phyloP scores from a whole-genome alignment of 495 filamentous ascomycete species.

The Trichoderma reesei region DNA sequence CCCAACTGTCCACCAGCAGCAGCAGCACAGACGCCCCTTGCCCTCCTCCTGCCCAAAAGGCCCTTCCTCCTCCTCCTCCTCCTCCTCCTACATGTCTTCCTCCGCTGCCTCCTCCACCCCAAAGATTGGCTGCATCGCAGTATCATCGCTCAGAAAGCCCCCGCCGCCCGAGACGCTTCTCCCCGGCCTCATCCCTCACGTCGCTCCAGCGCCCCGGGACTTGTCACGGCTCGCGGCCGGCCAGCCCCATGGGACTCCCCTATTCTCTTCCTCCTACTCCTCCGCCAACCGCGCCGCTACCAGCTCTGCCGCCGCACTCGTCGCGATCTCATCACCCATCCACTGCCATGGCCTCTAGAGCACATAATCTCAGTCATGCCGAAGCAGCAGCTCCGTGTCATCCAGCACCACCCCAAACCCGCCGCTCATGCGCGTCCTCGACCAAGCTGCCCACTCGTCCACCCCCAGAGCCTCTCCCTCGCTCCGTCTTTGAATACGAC shows the following conservation, averaged over 20 bases:
- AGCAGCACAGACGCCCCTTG: neutral
- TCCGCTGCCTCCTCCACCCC: too few relatives aligned
- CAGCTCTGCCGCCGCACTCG: neutral
- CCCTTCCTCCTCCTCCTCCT: neutral
- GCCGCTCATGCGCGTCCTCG: neutral
- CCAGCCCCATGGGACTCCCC: neutral
- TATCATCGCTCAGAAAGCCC: neutral
- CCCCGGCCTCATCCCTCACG: neutral
- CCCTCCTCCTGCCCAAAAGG: neutral
- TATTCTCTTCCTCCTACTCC: neutral
- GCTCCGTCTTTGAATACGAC: slow-evolving; percentile 12
- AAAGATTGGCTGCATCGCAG: neutral
- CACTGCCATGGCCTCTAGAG: neutral
- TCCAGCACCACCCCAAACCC: neutral
- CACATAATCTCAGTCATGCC: neutral
- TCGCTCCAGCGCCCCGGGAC: neutral
- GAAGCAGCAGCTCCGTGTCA: neutral
- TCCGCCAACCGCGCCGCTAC: neutral
- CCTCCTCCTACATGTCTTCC: too few relatives aligned
- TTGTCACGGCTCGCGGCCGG: neutral
- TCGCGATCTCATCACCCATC: neutral
- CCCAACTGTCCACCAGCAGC: neutral
- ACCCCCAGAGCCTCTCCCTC: neutral
- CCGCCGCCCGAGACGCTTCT: neutral
- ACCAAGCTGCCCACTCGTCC: neutral